Evolutionary conservation across 768 basidiomycete genomes (phyloP).

Genomic region (Boletellus ananiceps): DNA sequence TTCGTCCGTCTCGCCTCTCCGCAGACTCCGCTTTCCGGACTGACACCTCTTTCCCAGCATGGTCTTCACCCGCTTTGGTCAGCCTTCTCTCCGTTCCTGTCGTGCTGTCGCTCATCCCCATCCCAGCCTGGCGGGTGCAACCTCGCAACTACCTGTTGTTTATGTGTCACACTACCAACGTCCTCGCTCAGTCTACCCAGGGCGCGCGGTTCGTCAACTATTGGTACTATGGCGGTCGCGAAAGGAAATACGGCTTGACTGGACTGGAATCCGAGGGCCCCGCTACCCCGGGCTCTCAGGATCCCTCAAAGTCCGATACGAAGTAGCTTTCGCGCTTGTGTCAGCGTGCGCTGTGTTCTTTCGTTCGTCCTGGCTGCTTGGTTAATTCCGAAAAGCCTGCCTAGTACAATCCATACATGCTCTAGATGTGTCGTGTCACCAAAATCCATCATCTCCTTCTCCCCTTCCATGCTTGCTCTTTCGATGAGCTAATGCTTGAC

Average conservation of each 20-base stretch:
- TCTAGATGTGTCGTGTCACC: constrained; percentile 42
- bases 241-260: constrained; percentile 52
- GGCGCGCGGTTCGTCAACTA: constrained; percentile 84
- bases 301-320: constrained; percentile 29
- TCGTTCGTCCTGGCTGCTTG: neutral
- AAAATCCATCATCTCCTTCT: constrained; percentile 71
- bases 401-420: constrained; percentile 13
- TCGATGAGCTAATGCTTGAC: constrained; percentile 77
- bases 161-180: constrained; percentile 91
- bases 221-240: constrained; percentile 86
- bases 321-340: constrained; percentile 13
- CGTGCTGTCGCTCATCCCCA: constrained; percentile 3
- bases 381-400: constrained; percentile 1
- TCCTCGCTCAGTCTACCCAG: constrained; percentile 80
- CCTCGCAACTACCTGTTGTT: constrained; percentile 95
- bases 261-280: constrained; percentile 34
- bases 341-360: constrained; percentile 1
- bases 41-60: constrained; percentile 32
- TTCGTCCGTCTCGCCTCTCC: constrained; percentile 62
- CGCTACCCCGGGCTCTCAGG: constrained; percentile 49
- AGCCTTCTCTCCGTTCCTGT: neutral
- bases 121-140: constrained; percentile 85
- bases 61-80: constrained; percentile 96
- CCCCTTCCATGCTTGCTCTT: constrained; percentile 63
- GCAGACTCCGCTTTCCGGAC: constrained; percentile 6